Evolutionary conservation across 108 stramenopile genomes (phyloP).

Genomic region (Nitzschia sp.): DNA sequence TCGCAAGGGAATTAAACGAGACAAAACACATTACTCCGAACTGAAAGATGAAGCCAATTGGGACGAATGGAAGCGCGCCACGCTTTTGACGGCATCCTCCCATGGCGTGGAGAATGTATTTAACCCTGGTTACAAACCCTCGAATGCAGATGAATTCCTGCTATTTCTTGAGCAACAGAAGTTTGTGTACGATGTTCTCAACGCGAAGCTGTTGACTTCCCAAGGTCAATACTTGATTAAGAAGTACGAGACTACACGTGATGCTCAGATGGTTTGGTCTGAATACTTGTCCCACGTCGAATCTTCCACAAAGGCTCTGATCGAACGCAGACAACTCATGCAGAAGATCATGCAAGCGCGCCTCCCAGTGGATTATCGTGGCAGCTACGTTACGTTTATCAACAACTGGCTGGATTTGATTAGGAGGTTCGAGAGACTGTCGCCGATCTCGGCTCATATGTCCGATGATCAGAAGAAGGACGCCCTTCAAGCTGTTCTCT

Average conservation of each 20-base stretch:
- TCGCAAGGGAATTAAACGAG: too few relatives aligned
- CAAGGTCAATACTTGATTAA: too few relatives aligned
- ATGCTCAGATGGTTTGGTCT: constrained; percentile 23
- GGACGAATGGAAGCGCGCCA: too few relatives aligned
- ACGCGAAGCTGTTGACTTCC: too few relatives aligned
- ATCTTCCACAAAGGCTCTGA: constrained; percentile 6
- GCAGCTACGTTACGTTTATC: constrained; percentile 6
- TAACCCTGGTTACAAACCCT: constrained; percentile 9
- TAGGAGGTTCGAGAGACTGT: neutral
- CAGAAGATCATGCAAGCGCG: too few relatives aligned
- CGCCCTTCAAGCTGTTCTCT: neutral
- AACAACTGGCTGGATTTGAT: constrained; percentile 19
- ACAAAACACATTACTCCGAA: too few relatives aligned
- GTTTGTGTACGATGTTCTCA: too few relatives aligned
- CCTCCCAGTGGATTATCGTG: neutral
- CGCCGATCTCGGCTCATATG: too few relatives aligned
- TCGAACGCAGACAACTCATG: neutral
- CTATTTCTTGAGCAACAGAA: too few relatives aligned
- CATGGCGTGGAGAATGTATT: too few relatives aligned
- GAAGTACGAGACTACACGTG: neutral
- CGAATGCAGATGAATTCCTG: neutral
- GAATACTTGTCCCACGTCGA: neutral
- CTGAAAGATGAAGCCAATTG: constrained; percentile 21
- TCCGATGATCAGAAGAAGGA: too few relatives aligned
- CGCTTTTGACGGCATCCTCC: too few relatives aligned